phyloP scores from a whole-genome alignment of 208 protist genomes.

The Novymonas esmeraldas region DNA sequence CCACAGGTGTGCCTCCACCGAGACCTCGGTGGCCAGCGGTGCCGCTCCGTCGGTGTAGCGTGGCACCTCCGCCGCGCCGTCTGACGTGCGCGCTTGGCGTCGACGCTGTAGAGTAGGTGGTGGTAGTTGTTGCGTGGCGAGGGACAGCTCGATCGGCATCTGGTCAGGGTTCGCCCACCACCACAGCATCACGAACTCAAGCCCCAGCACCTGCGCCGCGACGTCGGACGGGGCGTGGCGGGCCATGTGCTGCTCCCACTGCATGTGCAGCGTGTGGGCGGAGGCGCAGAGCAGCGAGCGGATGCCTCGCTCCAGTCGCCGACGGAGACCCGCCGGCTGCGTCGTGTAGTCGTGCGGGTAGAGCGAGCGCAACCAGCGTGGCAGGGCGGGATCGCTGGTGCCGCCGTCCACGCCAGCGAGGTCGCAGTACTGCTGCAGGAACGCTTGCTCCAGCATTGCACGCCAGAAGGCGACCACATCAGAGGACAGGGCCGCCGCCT shows the following conservation, averaged over 20 bases:
- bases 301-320: slow-evolving; percentile 29
- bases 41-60: background rate
- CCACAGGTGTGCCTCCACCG: slow-evolving; percentile 30
- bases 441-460: slow-evolving; percentile 41
- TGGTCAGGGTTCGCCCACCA: slow-evolving; percentile 77
- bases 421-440: slow-evolving; percentile 33
- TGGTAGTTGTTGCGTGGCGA: slow-evolving; percentile 13
- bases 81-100: slow-evolving; percentile 7
- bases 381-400: background rate
- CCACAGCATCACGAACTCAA: slow-evolving; percentile 72
- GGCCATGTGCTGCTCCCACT: slow-evolving; percentile 45
- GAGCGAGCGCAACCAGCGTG: background rate
- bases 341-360: slow-evolving; percentile 24
- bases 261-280: slow-evolving; percentile 57
- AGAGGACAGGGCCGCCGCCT: background rate
- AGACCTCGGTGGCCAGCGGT: no score
- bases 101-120: slow-evolving; percentile 7
- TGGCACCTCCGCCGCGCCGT: background rate
- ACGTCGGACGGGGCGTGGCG: background rate
- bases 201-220: slow-evolving; percentile 16
- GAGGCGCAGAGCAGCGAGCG: slow-evolving; percentile 38
- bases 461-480: slow-evolving; percentile 17
- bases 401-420: background rate
- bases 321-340: slow-evolving; percentile 25
- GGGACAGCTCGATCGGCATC: slow-evolving; percentile 48